Evolutionary conservation across 345 rosid species (phyloP).

Genomic region (Dipteronia dyeriana): DNA sequence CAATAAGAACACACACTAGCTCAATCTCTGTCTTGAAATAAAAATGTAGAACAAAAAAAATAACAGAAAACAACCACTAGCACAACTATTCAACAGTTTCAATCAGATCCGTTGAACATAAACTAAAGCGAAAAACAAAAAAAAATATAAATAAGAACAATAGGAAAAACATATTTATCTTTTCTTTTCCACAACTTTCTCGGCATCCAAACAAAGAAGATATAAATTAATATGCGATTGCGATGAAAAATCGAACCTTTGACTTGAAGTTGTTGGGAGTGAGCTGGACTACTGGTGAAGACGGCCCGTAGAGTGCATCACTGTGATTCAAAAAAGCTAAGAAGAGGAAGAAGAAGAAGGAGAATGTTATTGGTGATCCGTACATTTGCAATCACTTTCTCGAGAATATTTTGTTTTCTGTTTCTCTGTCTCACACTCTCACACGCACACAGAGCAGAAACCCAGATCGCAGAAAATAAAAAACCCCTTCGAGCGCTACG

Average conservation of each 20-base stretch:
- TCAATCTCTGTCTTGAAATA: background rate
- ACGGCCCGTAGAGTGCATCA: slow-evolving; percentile 79
- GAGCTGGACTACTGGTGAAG: slow-evolving; percentile 95
- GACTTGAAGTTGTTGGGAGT: slow-evolving; percentile 95
- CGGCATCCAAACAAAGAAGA: slow-evolving; percentile 4
- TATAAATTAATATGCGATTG: background rate
- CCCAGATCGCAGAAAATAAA: background rate
- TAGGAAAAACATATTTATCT: background rate
- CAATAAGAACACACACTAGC: background rate
- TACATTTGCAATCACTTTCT: slow-evolving; percentile 40
- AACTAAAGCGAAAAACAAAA: background rate
- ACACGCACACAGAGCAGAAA: background rate
- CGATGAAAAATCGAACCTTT: slow-evolving; percentile 49
- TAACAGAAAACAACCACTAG: background rate
- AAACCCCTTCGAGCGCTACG: slow-evolving; percentile 35
- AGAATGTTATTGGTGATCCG: slow-evolving; percentile 34
- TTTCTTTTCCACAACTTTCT: background rate
- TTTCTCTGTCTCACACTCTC: slow-evolving; percentile 9
- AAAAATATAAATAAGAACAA: background rate
- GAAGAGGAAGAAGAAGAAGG: slow-evolving; percentile 26
- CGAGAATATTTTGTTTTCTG: slow-evolving; percentile 14
- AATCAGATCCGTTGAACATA: slow-evolving; percentile 11
- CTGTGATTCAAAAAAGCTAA: slow-evolving; percentile 28
- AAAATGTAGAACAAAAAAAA: background rate
- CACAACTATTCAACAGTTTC: background rate